These are phyloP conservation scores for Zanthoxylum bungeanum DNA, from an alignment of 345 rosid genomes.

Conservation along the genomic window DNA sequence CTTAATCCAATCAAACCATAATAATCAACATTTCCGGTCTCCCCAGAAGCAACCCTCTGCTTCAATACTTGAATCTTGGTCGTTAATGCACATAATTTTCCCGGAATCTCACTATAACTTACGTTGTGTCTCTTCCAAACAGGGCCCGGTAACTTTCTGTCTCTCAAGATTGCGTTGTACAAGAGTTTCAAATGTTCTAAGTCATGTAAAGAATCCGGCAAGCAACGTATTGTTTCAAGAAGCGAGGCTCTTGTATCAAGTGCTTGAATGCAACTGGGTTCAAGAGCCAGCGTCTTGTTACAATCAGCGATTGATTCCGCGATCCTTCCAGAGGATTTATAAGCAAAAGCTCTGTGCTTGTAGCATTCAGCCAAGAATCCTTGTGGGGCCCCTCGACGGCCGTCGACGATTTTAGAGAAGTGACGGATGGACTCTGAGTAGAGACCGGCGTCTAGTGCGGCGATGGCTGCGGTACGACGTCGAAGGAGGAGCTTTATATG, in stretches of 20 bases:
- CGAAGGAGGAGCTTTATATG: conserved; percentile 86
- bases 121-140: conserved; percentile 89
- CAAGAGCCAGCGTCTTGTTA: conserved; percentile 81
- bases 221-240: conserved; percentile 74
- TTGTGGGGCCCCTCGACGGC: conserved; percentile 84
- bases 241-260: conserved; percentile 83
- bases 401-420: conserved; percentile 83
- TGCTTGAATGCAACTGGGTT: conserved; percentile 83
- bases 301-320: conserved; percentile 92
- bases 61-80: conserved; percentile 62
- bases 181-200: conserved; percentile 87
- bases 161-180: conserved; percentile 80
- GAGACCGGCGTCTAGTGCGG: conserved; percentile 82
- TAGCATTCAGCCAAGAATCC: conserved; percentile 90
- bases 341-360: conserved; percentile 79
- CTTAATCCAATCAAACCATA: conserved; percentile 76
- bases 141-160: conserved; percentile 92
- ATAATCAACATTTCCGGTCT: conserved; percentile 77
- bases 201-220: conserved; percentile 88
- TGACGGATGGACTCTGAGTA: conserved; percentile 87
- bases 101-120: conserved; percentile 83
- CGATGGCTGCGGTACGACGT: conserved; percentile 82
- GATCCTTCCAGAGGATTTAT: conserved; percentile 64
- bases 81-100: conserved; percentile 64
- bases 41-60: conserved; percentile 73